These are phyloP conservation scores for Termitomyces sp. DNA, from an alignment of 768 basidiomycete genomes.

Conservation along the genomic window DNA sequence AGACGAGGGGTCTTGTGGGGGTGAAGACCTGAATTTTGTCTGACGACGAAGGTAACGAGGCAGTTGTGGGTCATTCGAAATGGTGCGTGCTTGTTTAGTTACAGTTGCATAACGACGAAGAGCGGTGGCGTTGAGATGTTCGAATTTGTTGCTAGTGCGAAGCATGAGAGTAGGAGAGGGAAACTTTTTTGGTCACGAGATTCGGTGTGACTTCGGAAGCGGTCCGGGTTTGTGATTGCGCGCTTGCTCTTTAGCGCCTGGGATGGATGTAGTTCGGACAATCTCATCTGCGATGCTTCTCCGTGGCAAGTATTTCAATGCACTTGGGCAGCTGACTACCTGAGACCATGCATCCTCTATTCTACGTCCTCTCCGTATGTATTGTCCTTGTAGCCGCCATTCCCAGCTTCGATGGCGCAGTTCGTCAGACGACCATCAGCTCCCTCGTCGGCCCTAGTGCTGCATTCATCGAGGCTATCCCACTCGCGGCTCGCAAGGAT, in stretches of 20 bases:
- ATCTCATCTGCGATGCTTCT: conserved; percentile 25
- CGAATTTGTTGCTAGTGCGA: conserved; percentile 2
- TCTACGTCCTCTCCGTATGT: conserved; percentile 20
- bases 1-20: background rate
- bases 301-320: conserved; percentile 18
- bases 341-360: conserved; percentile 13
- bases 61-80: conserved; percentile 8
- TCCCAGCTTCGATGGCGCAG: conserved; percentile 38
- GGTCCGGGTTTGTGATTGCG: background rate
- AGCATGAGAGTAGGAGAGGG: conserved; percentile 5
- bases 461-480: conserved; percentile 37
- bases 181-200: conserved; percentile 14
- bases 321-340: background rate
- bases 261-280: conserved; percentile 17
- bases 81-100: background rate
- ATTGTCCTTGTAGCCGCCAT: conserved; percentile 27
- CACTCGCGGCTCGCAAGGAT: conserved; percentile 16
- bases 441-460: conserved; percentile 38
- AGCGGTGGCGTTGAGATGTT: conserved; percentile 2
- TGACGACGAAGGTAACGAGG: conserved; percentile 32
- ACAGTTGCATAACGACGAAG: conserved; percentile 7
- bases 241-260: background rate
- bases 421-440: conserved; percentile 32
- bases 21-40: background rate
- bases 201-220: conserved; percentile 15